A percentile compares a stretch with the other conserved stretches of the same genome.
Conservation (phyloP, 768 basidiomycete species). For the Lactarius indigo region DNA sequence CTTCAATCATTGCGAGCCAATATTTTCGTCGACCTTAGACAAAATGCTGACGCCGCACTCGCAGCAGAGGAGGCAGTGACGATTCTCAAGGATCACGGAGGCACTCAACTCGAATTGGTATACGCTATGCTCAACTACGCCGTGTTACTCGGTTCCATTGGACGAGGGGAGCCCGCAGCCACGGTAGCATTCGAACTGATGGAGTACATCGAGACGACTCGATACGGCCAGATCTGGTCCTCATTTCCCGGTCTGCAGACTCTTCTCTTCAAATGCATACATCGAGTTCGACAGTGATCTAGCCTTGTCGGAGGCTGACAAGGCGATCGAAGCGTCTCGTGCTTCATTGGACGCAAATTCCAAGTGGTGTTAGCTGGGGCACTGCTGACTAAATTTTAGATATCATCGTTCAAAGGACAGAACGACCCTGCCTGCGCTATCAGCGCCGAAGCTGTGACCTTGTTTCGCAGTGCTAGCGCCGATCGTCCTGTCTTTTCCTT, state of each 20-base stretch:
- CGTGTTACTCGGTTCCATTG: constrained; percentile 2
- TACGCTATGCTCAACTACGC: constrained; percentile 5
- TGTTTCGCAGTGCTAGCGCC: background rate
- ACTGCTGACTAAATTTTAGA: constrained; percentile 12
- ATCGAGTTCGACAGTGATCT: background rate
- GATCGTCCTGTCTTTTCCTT: background rate
- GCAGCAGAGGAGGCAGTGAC: constrained; percentile 3
- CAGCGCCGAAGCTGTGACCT: constrained; percentile 2
- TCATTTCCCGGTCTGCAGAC: constrained; percentile 3
- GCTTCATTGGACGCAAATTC: background rate
- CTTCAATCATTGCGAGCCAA: constrained; percentile 5
- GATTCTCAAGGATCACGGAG: background rate
- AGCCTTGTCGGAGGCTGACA: background rate
- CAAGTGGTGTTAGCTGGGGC: background rate
- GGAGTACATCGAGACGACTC: background rate
- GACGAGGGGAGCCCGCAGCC: background rate
- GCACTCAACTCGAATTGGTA: background rate
- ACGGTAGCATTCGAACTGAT: constrained; percentile 8
- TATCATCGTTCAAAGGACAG: constrained; percentile 10
- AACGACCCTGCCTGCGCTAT: background rate
- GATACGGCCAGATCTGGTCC: background rate
- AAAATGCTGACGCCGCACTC: background rate
- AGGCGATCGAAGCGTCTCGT: constrained; percentile 3
- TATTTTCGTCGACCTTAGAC: constrained; percentile 11
- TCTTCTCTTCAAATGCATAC: background rate